Evolutionary conservation across 2,329 filamentous ascomycete species (phyloP).

Genomic region (Scorias spongiosa): DNA sequence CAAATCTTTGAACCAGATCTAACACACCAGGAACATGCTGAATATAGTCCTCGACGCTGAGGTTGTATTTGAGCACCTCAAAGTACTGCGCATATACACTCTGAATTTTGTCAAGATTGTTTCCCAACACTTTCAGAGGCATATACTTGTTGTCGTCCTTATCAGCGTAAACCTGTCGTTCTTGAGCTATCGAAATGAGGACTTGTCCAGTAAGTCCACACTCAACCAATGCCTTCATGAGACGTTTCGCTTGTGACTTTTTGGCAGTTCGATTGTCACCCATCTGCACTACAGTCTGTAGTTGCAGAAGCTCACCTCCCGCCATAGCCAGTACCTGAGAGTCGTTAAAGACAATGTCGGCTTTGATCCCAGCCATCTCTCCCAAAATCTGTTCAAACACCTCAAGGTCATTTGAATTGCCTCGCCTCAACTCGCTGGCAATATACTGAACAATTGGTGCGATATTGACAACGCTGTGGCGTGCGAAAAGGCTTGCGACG

Average conservation of each 20-base stretch:
- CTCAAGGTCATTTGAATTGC: slow-evolving; percentile 81
- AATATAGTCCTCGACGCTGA: slow-evolving; percentile 64
- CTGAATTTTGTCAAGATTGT: slow-evolving; percentile 81
- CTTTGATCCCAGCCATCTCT: slow-evolving; percentile 85
- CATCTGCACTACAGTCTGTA: slow-evolving; percentile 64
- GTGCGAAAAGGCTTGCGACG: slow-evolving; percentile 74
- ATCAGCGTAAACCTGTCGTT: slow-evolving; percentile 74
- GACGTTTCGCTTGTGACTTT: slow-evolving; percentile 51
- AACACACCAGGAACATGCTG: slow-evolving; percentile 59
- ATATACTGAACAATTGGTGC: slow-evolving; percentile 82
- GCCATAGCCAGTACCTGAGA: slow-evolving; percentile 76
- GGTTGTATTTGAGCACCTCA: slow-evolving; percentile 69
- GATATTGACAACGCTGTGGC: slow-evolving; percentile 70
- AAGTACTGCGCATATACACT: slow-evolving; percentile 75
- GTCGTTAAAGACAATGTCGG: slow-evolving; percentile 78
- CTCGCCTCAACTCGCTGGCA: slow-evolving; percentile 61
- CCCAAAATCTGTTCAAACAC: slow-evolving; percentile 81
- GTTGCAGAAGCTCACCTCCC: slow-evolving; percentile 64
- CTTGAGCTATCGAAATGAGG: slow-evolving; percentile 80
- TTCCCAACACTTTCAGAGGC: slow-evolving; percentile 77
- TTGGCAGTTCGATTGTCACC: slow-evolving; percentile 68
- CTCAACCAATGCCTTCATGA: slow-evolving; percentile 66
- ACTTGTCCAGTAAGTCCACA: slow-evolving; percentile 66
- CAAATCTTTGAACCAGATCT: slow-evolving; percentile 60
- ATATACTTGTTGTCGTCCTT: slow-evolving; percentile 54